Percentiles rank a stretch among this genome's conserved stretches.
phyloP scores from a whole-genome alignment of 495 filamentous ascomycete genomes.

The Hypomontagnella monticulosa region DNA sequence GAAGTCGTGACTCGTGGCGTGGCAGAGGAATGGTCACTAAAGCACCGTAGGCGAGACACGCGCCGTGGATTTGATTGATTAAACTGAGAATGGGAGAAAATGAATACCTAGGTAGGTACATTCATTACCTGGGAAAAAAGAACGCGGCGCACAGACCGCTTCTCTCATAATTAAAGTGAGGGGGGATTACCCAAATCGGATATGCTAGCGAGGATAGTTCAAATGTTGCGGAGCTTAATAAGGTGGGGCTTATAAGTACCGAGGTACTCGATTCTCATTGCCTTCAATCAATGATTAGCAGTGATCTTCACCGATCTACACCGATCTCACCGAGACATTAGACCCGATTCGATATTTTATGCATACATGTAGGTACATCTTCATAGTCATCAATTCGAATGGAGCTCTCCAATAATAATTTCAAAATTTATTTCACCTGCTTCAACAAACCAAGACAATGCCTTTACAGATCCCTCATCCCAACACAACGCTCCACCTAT shows the following conservation, averaged over 20 bases:
- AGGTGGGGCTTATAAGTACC: constrained; percentile 12
- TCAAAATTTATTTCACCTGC: too few relatives aligned
- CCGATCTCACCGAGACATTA: too few relatives aligned
- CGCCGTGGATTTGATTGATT: not conserved
- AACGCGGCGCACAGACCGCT: constrained; percentile 33
- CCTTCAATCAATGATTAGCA: not conserved
- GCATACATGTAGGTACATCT: not conserved
- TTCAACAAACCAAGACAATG: constrained; percentile 13
- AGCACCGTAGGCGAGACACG: constrained; percentile 34
- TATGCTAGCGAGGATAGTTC: constrained; percentile 7
- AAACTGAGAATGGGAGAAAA: constrained; percentile 4
- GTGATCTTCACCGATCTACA: not conserved
- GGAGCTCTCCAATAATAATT: too few relatives aligned
- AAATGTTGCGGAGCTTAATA: not conserved
- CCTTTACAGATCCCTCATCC: constrained; percentile 45
- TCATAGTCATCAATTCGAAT: not conserved
- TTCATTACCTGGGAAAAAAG: not conserved
- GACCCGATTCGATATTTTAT: too few relatives aligned
- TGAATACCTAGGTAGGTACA: not conserved
- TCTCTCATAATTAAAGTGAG: constrained; percentile 30
- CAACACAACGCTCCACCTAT: constrained; percentile 67
- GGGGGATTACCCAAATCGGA: constrained; percentile 20
- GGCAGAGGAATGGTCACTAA: not conserved
- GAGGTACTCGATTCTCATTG: not conserved
- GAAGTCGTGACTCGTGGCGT: constrained; percentile 41